A percentile compares a stretch with the other conserved stretches of the same genome.
phyloP scores from a whole-genome alignment of 768 basidiomycete species.

The Leccinum disarticulatum region DNA sequence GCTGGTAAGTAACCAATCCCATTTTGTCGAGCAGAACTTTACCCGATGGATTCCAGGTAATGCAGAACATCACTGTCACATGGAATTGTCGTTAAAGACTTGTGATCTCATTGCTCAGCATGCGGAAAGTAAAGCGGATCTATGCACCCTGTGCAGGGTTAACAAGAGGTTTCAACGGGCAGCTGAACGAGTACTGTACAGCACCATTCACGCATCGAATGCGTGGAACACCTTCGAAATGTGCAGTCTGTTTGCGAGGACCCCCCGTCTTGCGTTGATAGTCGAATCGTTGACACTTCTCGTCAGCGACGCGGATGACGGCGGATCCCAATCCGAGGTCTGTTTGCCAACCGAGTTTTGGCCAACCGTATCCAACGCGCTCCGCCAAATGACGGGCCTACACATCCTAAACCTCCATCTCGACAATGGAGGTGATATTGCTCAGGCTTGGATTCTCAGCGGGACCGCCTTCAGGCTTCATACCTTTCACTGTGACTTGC shows the following conservation, averaged over 20 bases:
- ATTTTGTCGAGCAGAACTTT: neutral
- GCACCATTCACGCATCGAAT: constrained; percentile 50
- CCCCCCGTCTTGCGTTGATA: constrained; percentile 47
- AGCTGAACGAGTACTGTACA: constrained; percentile 61
- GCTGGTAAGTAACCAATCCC: constrained; percentile 9
- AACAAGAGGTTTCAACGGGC: constrained; percentile 53
- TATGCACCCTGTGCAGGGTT: constrained; percentile 58
- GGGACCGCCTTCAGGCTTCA: constrained; percentile 53
- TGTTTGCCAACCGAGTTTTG: constrained; percentile 45
- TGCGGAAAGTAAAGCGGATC: constrained; percentile 51
- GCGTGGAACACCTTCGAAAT: constrained; percentile 40
- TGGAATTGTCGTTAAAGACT: constrained; percentile 61
- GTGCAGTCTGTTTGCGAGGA: constrained; percentile 46
- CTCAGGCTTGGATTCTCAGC: constrained; percentile 39
- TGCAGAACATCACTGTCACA: constrained; percentile 39
- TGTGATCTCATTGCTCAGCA: constrained; percentile 57
- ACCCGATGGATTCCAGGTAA: constrained; percentile 25
- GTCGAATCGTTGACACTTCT: constrained; percentile 57
- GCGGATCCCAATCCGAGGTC: neutral
- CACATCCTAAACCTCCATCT: constrained; percentile 53
- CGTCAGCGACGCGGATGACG: constrained; percentile 27
- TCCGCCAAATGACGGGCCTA: constrained; percentile 46
- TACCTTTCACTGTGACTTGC: constrained; percentile 63
- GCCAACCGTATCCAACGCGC: constrained; percentile 47
- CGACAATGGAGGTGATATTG: constrained; percentile 24